Percentiles rank a stretch among this genome's conserved stretches.
These are phyloP conservation scores for Cyclotella kingstonii DNA, from an alignment of 108 stramenopile genomes.

Conservation along the genomic window DNA sequence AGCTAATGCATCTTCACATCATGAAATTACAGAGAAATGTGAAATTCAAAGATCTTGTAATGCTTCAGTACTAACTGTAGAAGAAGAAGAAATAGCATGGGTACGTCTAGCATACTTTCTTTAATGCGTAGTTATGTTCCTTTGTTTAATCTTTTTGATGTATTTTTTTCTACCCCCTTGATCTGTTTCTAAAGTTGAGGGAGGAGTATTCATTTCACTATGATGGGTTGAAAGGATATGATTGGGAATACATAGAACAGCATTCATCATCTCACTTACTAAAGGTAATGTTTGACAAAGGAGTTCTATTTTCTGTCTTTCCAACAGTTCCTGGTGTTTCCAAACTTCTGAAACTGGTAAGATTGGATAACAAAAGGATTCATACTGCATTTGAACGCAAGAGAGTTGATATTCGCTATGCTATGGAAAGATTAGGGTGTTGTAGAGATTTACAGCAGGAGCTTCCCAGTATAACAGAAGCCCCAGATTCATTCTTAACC, in stretches of 20 bases:
- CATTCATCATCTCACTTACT: constrained; percentile 3
- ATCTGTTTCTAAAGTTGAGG: constrained; percentile 12
- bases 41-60: constrained; percentile 1
- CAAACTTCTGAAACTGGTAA: constrained; percentile 18
- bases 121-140: background rate
- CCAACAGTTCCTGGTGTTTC: constrained; percentile 20
- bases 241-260: constrained; percentile 42
- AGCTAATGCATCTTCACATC: background rate
- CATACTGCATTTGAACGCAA: constrained; percentile 15
- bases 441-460: constrained; percentile 14
- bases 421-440: constrained; percentile 11
- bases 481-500: constrained; percentile 8
- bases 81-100: constrained; percentile 34
- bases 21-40: background rate
- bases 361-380: constrained; percentile 4
- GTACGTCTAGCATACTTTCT: background rate
- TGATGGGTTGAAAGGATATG: constrained; percentile 17
- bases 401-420: constrained; percentile 25
- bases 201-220: constrained; percentile 30
- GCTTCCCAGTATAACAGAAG: constrained; percentile 23
- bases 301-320: constrained; percentile 6
- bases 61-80: constrained; percentile 10
- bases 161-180: background rate
- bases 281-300: constrained; percentile 11
- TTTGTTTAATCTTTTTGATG: background rate